Conservation (phyloP, 1,284 basidiomycete species). For the Hemileia vastatrix region DNA sequence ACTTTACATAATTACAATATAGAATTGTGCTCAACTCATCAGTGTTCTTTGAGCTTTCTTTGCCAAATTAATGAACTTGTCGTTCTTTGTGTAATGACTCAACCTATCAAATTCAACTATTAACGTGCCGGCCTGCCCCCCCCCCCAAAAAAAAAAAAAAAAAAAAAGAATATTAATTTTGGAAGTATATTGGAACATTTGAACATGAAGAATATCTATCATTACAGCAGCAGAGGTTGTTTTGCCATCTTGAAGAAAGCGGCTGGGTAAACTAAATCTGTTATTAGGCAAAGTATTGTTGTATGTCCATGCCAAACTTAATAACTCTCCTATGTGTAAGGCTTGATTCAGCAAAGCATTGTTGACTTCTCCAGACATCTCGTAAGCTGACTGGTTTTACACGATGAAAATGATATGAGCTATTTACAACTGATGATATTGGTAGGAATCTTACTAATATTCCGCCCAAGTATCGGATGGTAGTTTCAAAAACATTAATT, state of each 20-base stretch:
- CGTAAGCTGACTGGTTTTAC: constrained; percentile 17
- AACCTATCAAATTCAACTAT: constrained; percentile 22
- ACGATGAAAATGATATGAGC: not conserved
- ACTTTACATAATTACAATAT: too few species aligned
- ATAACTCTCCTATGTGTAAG: constrained; percentile 5
- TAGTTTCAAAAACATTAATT: constrained; percentile 15
- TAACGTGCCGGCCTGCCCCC: constrained; percentile 12
- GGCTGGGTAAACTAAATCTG: constrained; percentile 1
- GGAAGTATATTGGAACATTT: not conserved
- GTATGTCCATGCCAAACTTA: constrained; percentile 8
- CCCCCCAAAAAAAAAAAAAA: not conserved
- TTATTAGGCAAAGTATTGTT: constrained; percentile 13
- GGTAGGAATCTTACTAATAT: constrained; percentile 5
- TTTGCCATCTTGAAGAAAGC: not conserved
- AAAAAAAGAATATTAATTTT: not conserved
- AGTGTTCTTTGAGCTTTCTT: constrained; percentile 5
- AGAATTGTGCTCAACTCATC: constrained; percentile 5
- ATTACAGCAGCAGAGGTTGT: constrained; percentile 17
- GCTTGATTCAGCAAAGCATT: constrained; percentile 18
- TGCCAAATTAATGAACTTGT: constrained; percentile 14
- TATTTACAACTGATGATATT: not conserved
- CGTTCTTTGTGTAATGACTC: constrained; percentile 11
- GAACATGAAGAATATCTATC: not conserved
- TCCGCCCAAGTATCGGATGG: constrained; percentile 19
- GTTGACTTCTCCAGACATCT: constrained; percentile 14